These are phyloP conservation scores for Trichoderma polysporum DNA, from an alignment of 2,329 filamentous ascomycete species.

Conservation along the genomic window DNA sequence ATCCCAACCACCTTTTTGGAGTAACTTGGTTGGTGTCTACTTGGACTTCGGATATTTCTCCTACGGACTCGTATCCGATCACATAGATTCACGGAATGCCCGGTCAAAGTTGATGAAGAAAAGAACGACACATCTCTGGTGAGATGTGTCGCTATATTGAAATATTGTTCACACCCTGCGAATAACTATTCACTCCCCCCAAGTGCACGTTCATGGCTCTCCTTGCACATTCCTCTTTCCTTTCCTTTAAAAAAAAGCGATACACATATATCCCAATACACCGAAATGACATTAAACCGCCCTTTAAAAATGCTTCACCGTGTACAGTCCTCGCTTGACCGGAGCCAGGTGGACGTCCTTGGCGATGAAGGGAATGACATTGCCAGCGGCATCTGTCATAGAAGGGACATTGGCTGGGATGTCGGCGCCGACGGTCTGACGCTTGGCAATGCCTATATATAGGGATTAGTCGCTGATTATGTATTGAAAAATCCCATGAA, in stretches of 20 bases:
- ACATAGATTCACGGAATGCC: neutral
- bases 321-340: neutral
- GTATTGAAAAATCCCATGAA: neutral
- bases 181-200: slow-evolving; percentile 17
- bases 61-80: neutral
- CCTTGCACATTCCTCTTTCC: slow-evolving; percentile 12
- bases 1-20: too few species aligned
- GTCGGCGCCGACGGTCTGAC: neutral
- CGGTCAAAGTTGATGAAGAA: neutral
- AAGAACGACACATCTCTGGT: neutral
- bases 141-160: slow-evolving; percentile 8
- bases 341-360: slow-evolving; percentile 42
- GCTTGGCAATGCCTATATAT: slow-evolving; percentile 19
- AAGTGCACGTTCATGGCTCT: slow-evolving; percentile 13
- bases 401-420: slow-evolving; percentile 38
- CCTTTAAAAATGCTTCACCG: neutral
- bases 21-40: too few species aligned
- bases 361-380: slow-evolving; percentile 47
- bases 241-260: neutral
- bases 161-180: slow-evolving; percentile 15
- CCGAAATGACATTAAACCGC: neutral
- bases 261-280: neutral
- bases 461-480: neutral
- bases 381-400: slow-evolving; percentile 48
- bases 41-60: too few species aligned